Percentiles rank a stretch among this genome's conserved stretches.
Evolutionary conservation across 495 filamentous ascomycete species (phyloP).

Genomic region (Hypoxylon fragiforme): DNA sequence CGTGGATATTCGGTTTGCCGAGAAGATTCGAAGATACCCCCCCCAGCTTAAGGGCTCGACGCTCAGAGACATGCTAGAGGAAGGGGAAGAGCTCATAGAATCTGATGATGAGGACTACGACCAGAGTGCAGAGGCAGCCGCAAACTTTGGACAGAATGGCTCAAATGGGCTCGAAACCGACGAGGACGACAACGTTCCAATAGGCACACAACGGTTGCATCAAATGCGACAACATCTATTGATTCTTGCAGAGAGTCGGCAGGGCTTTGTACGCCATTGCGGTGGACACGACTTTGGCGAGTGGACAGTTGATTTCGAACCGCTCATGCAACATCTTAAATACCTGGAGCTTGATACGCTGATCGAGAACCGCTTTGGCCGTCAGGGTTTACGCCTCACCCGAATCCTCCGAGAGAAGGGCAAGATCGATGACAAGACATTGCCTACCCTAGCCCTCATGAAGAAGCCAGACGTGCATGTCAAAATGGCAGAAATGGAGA

Average conservation of each 20-base stretch:
- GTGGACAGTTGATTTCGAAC: slow-evolving; percentile 79
- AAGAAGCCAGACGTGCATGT: slow-evolving; percentile 78
- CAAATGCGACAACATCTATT: slow-evolving; percentile 69
- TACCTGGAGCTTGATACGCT: slow-evolving; percentile 76
- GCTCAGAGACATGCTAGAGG: slow-evolving; percentile 31
- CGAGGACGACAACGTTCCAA: slow-evolving; percentile 36
- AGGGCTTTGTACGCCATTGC: slow-evolving; percentile 66
- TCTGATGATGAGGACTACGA: slow-evolving; percentile 50
- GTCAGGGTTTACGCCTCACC: slow-evolving; percentile 72
- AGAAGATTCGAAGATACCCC: slow-evolving; percentile 43
- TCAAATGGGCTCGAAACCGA: slow-evolving; percentile 31
- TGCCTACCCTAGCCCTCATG: slow-evolving; percentile 73
- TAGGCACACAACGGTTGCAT: slow-evolving; percentile 60
- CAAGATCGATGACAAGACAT: slow-evolving; percentile 86
- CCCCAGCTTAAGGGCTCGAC: slow-evolving; percentile 36
- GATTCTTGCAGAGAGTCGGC: slow-evolving; percentile 71
- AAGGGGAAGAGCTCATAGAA: slow-evolving; percentile 48
- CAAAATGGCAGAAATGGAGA: slow-evolving; percentile 78
- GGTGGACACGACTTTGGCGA: slow-evolving; percentile 60
- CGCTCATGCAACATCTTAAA: slow-evolving; percentile 66
- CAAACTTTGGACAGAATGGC: slow-evolving; percentile 34
- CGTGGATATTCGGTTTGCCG: slow-evolving; percentile 46
- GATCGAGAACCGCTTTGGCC: slow-evolving; percentile 74
- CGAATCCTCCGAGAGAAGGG: slow-evolving; percentile 83
- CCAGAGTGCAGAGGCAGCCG: slow-evolving; percentile 29